Evolutionary conservation across 2,329 filamentous ascomycete genomes (phyloP).

Genomic region (Colletotrichum salicis): DNA sequence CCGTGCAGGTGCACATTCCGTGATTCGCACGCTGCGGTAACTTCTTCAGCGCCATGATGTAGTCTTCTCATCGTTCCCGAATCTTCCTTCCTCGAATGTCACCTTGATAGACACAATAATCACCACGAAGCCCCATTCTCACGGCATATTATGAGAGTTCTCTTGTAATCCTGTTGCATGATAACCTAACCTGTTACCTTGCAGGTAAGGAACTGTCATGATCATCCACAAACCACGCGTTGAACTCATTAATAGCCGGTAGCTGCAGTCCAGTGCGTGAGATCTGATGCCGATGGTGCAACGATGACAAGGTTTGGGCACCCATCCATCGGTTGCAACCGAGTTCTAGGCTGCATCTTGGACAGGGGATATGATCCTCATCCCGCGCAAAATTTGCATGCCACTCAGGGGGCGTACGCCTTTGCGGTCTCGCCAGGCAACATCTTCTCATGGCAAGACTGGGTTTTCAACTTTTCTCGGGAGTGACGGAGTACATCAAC

Average conservation of each 20-base stretch:
- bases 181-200: neutral
- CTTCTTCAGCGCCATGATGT: too few relatives aligned
- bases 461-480: neutral
- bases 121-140: neutral
- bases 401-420: neutral
- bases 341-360: conserved; percentile 14
- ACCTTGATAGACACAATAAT: neutral
- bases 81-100: too few relatives aligned
- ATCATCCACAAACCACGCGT: neutral
- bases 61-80: too few relatives aligned
- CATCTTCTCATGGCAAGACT: neutral
- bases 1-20: neutral
- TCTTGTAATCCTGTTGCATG: neutral
- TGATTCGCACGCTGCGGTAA: neutral
- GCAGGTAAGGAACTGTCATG: neutral
- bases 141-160: neutral
- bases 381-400: neutral
- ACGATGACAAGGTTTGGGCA: neutral
- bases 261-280: neutral
- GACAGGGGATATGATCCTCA: conserved; percentile 18
- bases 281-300: neutral
- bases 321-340: conserved; percentile 10
- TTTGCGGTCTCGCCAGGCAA: neutral
- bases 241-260: neutral
- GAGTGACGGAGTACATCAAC: neutral